Evolutionary conservation across 345 rosid species (phyloP), one percentile per base, ranked within the genome.

Genomic region (Angophora floribunda): DNA sequence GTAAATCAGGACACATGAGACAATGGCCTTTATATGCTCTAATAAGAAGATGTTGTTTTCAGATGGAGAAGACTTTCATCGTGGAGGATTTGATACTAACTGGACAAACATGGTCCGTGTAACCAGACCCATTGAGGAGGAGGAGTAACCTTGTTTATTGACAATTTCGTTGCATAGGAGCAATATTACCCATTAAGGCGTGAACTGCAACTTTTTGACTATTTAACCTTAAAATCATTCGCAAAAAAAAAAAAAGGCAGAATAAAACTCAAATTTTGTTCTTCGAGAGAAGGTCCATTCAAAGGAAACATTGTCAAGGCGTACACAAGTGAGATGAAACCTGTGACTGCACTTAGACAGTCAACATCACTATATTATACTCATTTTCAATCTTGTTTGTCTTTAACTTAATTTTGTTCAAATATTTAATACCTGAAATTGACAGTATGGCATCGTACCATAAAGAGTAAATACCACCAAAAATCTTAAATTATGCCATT

Each of bases 41-140:
- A 17, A 16, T 53, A 53, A 53, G 57, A 53, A 53, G 57, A 19
- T 24, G 6, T 26, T 7, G 6, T 17, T 51, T 13, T 51, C 1
- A 51, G 53, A 51, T 51, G 53, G 67, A 57, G 5, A 63, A n/a
- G 75, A 63, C 36, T 63, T 63, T 63, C 36, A 13, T 63, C 75
- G 0, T n/a, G 75, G 75, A 63, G 36, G 36, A 63, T 2, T 28
- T 63, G 75, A 63, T 63, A n/a, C 19, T 28, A n/a, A 63, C 28
- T 1, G n/a, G 75, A 1, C 1, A 63, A n/a, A n/a, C 36, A 0
- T 3, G 36, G n/a, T 63, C 75, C 9, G 9, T 7, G 36, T 17
- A 6, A 63, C 75, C 2, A 63, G 70, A 13, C 70, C 36, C 75
- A 0, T n/a, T 13, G 75, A n/a, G 75, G 36, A 13, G 36, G 75